Conservation (phyloP, 169 alveolate genomes). For the Babesia bovis region DNA sequence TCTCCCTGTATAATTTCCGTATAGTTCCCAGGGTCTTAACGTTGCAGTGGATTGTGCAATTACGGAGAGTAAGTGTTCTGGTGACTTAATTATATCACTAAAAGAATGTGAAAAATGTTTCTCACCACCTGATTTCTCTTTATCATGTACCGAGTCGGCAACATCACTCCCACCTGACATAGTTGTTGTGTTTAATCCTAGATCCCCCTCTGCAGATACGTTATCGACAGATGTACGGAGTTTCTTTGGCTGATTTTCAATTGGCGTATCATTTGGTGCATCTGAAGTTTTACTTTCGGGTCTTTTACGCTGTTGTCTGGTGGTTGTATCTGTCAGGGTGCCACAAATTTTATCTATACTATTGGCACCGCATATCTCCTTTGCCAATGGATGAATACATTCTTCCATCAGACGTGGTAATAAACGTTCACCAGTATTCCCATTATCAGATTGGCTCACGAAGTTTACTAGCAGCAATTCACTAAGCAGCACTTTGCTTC, state of each 20-base stretch:
- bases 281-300: background rate
- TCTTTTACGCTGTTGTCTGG: background rate
- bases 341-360: background rate
- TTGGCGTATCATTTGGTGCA: background rate
- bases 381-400: slow-evolving; percentile 26
- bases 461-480: slow-evolving; percentile 12
- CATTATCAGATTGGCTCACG: background rate
- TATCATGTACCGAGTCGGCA: background rate
- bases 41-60: background rate
- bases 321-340: background rate
- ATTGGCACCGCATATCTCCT: background rate
- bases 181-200: background rate
- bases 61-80: background rate
- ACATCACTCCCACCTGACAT: background rate
- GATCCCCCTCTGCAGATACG: background rate
- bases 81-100: background rate
- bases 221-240: background rate
- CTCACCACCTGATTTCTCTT: background rate
- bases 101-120: background rate
- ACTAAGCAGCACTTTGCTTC: slow-evolving; percentile 22
- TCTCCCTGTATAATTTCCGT: background rate
- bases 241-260: background rate
- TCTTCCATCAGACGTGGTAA: background rate
- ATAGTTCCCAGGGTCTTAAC: background rate
- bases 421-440: background rate